Percentiles rank a stretch among this genome's conserved stretches.
These are phyloP conservation scores for Backusella australiensis DNA, from an alignment of 192 early-diverging fungal genomes.

Conservation along the genomic window DNA sequence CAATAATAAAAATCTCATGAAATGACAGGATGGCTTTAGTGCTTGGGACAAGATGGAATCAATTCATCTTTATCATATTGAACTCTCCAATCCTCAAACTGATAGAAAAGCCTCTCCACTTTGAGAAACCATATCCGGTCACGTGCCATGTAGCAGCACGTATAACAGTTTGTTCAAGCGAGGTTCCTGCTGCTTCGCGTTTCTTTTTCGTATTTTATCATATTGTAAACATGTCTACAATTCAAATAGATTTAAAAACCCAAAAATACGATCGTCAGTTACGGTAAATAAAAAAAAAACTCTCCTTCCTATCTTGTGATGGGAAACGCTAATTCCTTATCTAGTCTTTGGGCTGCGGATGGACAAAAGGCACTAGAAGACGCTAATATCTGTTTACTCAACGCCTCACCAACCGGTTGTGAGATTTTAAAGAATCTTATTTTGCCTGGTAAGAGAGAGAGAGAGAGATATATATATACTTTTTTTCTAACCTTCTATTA, in stretches of 20 bases:
- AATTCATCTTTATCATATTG: too few relatives aligned
- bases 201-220: not conserved
- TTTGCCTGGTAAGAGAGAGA: constrained; percentile 72
- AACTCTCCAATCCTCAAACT: too few relatives aligned
- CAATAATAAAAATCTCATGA: too few relatives aligned
- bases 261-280: constrained; percentile 88
- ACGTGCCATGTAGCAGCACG: too few relatives aligned
- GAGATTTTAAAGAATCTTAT: constrained; percentile 96
- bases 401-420: constrained; percentile 80
- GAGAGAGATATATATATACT: not conserved
- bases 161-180: too few relatives aligned
- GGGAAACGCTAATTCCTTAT: not conserved
- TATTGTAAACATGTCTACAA: not conserved
- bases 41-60: too few relatives aligned
- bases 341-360: constrained; percentile 90
- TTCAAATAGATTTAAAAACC: constrained; percentile 53
- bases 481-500: too few relatives aligned
- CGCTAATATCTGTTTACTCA: constrained; percentile 81
- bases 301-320: too few relatives aligned
- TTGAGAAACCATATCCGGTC: too few relatives aligned
- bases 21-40: too few relatives aligned
- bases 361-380: constrained; percentile 87
- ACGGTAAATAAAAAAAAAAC: constrained; percentile 53
- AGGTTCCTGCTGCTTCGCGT: not conserved
- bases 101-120: too few relatives aligned